A percentile compares a stretch with the other conserved stretches of the same genome.
phyloP scores from a whole-genome alignment of 2,329 filamentous ascomycete genomes.

The Xylaria sp. region DNA sequence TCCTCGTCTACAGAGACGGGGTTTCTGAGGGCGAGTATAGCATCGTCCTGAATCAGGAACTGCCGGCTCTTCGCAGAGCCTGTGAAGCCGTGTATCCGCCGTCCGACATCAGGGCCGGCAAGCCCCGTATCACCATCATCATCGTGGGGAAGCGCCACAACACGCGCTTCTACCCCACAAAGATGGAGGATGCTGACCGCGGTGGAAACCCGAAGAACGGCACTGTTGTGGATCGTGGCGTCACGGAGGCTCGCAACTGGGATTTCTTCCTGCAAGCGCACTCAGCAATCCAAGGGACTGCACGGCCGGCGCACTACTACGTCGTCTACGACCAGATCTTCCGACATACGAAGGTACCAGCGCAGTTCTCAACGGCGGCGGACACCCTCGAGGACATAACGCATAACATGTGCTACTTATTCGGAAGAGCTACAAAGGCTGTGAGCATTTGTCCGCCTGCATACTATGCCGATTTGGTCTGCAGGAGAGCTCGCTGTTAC shows the following conservation, averaged over 20 bases:
- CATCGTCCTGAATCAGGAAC: conserved; percentile 74
- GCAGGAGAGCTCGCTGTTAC: conserved; percentile 60
- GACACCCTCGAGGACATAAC: conserved; percentile 78
- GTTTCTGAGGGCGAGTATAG: conserved; percentile 80
- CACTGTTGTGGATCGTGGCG: conserved; percentile 84
- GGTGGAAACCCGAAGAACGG: conserved; percentile 76
- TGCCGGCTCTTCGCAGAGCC: conserved; percentile 73
- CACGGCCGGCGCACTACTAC: conserved; percentile 84
- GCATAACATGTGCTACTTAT: conserved; percentile 84
- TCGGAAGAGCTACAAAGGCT: conserved; percentile 84
- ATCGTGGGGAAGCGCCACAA: conserved; percentile 90
- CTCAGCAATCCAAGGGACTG: conserved; percentile 82
- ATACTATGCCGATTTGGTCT: conserved; percentile 90
- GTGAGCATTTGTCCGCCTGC: conserved; percentile 88
- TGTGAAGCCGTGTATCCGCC: conserved; percentile 69
- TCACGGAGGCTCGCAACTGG: conserved; percentile 79
- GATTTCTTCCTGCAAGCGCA: conserved; percentile 91
- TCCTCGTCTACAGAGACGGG: conserved; percentile 88
- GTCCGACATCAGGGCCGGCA: conserved; percentile 61
- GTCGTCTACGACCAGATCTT: conserved; percentile 78
- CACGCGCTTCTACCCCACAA: conserved; percentile 83
- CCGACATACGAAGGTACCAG: conserved; percentile 48
- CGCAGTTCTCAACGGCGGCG: conserved; percentile 57
- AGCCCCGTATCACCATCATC: conserved; percentile 69
- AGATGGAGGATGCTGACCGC: conserved; percentile 55